Evolutionary conservation across 202 grass and related monocot genomes (phyloP).

Genomic region (Bolboschoenoplectus hybrid): DNA sequence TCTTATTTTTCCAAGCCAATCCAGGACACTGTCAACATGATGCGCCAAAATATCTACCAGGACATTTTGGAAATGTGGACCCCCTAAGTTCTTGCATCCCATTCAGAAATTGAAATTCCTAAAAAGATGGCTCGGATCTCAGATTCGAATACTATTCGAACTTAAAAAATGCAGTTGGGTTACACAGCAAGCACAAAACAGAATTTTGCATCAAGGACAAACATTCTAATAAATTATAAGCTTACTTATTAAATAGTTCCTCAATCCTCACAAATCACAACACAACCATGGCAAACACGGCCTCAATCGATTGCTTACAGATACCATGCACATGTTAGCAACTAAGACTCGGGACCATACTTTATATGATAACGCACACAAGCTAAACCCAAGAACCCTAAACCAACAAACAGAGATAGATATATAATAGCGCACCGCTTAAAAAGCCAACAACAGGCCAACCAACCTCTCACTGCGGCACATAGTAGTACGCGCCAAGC

Average conservation of each 20-base stretch:
- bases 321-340: conserved; percentile 26
- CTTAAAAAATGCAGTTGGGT: neutral
- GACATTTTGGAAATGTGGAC: neutral
- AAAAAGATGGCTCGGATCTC: neutral
- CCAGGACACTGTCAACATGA: neutral
- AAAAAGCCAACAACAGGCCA: conserved; percentile 13
- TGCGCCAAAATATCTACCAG: neutral
- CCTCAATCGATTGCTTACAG: conserved; percentile 6
- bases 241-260: conserved; percentile 37
- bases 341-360: conserved; percentile 27
- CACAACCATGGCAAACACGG: conserved; percentile 32
- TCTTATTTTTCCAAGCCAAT: neutral
- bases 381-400: conserved; percentile 25
- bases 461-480: conserved; percentile 39
- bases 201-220: conserved; percentile 8
- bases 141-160: neutral
- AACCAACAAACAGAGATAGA: conserved; percentile 33
- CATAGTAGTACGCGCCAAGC: conserved; percentile 44
- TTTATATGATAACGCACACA: conserved; percentile 18
- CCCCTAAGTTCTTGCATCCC: neutral
- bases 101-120: neutral
- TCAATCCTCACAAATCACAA: conserved; percentile 36
- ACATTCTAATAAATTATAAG: conserved; percentile 34
- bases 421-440: conserved; percentile 20
- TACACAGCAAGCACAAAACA: conserved; percentile 9